Conservation (phyloP, 2,329 filamentous ascomycete genomes). For the Cladosporium sp. region DNA sequence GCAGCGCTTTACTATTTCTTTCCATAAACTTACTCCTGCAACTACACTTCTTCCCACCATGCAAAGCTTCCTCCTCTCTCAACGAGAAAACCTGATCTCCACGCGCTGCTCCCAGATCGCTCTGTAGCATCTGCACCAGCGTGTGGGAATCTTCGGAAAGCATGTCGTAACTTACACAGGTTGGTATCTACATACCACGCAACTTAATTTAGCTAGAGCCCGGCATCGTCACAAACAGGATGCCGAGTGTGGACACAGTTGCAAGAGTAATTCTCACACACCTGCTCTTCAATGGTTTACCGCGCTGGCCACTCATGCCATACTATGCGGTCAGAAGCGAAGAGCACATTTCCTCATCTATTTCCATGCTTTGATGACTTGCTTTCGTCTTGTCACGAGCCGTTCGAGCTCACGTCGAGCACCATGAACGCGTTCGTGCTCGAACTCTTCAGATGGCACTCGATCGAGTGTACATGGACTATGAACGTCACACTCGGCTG, state of each 20-base stretch:
- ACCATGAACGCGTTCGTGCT: not conserved
- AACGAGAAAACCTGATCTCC: not conserved
- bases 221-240: conserved; percentile 28
- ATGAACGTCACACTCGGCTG: not conserved
- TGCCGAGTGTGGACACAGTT: conserved; percentile 38
- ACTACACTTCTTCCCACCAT: not conserved
- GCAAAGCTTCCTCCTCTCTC: not conserved
- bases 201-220: conserved; percentile 35
- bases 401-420: not conserved
- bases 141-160: not conserved
- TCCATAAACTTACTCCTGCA: conserved; percentile 3
- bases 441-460: not conserved
- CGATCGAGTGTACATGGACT: not conserved
- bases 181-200: conserved; percentile 12
- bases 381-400: not conserved
- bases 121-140: not conserved
- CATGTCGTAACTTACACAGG: not conserved
- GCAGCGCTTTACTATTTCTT: conserved; percentile 3
- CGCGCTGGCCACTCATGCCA: conserved; percentile 18
- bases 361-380: not conserved
- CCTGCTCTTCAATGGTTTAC: conserved; percentile 23
- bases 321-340: conserved; percentile 22
- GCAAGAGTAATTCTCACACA: conserved; percentile 30
- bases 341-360: conserved; percentile 16
- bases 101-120: not conserved